Evolutionary conservation across 345 rosid genomes (phyloP), one percentile per base, ranked within the genome.

Genomic region (Noccaea caerulescens): DNA sequence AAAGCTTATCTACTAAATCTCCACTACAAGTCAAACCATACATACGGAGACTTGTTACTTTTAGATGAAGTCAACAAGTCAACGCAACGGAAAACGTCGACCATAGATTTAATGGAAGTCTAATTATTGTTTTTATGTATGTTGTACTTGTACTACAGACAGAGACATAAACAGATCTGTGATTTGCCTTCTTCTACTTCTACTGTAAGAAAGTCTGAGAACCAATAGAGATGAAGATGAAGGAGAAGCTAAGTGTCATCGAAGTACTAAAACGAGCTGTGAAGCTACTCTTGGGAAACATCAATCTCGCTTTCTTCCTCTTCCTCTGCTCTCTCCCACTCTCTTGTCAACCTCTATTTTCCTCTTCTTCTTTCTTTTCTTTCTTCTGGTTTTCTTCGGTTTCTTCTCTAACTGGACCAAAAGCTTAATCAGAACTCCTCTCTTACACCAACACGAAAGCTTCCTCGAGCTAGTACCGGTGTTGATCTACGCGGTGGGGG

Each of bases 311-410:
- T 55, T 6, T 78, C 65, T 50, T 72, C 49, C 43, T 41, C 23
- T 18, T 64, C 12, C 11, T 80, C 18, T 47, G 68, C 3, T 79
- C 78, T 52, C 39, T 79, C 8, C 84, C 87, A 18, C 45, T 71
- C 6, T 71, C 16, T 72, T 78, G 51, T 80, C 80, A 46, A 72
- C 77, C 4, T 63, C 63, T 60, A 67, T 63, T 60, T 59, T 53
- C 14, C 37, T 53, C n/a, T 53, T 53, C 8, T 53, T 53, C 34
- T 6, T 1, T 12, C 13, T 11, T 52, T 32, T 52, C 9, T 30
- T 53, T 7, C 38, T 53, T 30, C 30, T 27, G 8, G 1, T 27
- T 30, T 30, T 74, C 32, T 41, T 72, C 11, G 76, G 82, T 38
- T 49, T 79, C 55, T 30, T 75, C 12, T 76, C 70, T 69, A 11